A percentile compares a stretch with the other conserved stretches of the same genome.
Evolutionary conservation across 179 eudicot species (phyloP).

Genomic region (Kewa caespitosa): DNA sequence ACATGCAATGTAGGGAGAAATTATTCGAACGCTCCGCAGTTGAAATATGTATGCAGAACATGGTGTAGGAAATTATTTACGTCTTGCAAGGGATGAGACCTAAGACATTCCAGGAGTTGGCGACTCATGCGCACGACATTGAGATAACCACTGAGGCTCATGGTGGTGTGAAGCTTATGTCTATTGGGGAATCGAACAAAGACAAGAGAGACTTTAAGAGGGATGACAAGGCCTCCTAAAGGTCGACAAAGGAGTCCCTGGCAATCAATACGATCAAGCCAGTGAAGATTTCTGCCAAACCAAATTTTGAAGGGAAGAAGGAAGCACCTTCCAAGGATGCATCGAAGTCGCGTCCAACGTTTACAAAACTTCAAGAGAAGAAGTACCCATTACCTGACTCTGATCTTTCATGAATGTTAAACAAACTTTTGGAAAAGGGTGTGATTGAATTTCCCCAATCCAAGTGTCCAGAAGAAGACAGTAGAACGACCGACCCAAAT

Average conservation of each 20-base stretch:
- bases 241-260: not conserved
- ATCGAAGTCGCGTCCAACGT: not conserved
- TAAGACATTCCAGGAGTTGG: not conserved
- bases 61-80: not conserved
- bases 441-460: too few species aligned
- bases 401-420: not conserved
- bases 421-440: not conserved
- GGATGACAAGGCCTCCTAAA: too few species aligned
- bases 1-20: not conserved
- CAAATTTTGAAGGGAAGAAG: not conserved
- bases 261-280: not conserved
- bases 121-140: not conserved
- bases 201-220: not conserved
- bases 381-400: not conserved
- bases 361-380: not conserved
- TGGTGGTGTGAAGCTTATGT: not conserved
- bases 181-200: not conserved
- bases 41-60: not conserved
- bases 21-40: not conserved
- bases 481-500: not conserved
- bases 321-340: not conserved
- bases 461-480: not conserved
- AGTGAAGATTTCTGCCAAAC: not conserved
- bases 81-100: not conserved
- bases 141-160: not conserved